Base-by-base conservation (phyloP, 148 eudicot species). In the Limonium bicolor region DNA sequence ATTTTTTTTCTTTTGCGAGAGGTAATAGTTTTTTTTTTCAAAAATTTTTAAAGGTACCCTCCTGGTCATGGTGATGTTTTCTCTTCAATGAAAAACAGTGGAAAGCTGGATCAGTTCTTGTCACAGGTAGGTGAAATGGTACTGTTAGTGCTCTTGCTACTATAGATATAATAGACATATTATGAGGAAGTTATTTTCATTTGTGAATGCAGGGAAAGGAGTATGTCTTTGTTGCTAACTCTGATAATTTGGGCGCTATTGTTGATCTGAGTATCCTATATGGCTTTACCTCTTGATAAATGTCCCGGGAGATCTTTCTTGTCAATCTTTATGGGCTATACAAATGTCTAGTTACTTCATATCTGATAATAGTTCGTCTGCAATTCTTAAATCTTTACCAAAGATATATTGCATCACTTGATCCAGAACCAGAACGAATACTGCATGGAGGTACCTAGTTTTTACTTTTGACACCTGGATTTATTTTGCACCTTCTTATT, bases 121-220 rank as follows among this genome's bases (percentile, higher is more conserved):
- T 71, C 96, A 25, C 76, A 82, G 96, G 96, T 86, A 43, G 50
- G 3, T 38, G 14, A 38, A 12, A 38, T 38, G 42, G 25, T 20
- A 42, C 4, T 42, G 25, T 38, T n/a, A 2, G 14, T 42, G 8
- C 12, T 42, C 47, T 0, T 42, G 27, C 15, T 40, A 42, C 27
- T 42, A 23, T 11, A n/a, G 7, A 38, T 38, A n/a, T 4, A 38
- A 5, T 8, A 14, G 42, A 9, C 20, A 15, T 10, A 0, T 7
- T 38, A 13, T n/a, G 10, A 38, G 14, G 15, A 8, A 20, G 19
- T 16, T 13, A 8, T 16, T 8, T 46, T n/a, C n/a, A n/a, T n/a
- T n/a, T n/a, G n/a, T n/a, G n/a, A n/a, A n/a, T n/a, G 57, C 85
- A 87, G 96, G 96, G 96, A 45, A 86, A 86, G 73, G 88, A 86